Percentiles rank a stretch among this genome's conserved stretches.
Conservation (phyloP, 306 rosid species). For the Sophora flavescens region DNA sequence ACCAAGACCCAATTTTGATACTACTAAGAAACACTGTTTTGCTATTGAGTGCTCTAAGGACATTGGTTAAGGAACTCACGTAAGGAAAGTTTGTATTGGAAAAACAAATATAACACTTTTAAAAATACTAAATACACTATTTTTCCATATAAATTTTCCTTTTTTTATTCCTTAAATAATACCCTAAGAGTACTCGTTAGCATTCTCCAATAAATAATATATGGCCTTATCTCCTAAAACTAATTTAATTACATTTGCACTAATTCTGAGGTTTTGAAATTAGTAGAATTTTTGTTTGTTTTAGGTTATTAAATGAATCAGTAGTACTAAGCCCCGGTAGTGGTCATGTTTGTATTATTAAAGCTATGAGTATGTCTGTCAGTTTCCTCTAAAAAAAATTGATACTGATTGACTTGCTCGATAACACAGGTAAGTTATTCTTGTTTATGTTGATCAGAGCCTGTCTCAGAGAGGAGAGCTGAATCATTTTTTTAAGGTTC, state of each 20-base stretch:
- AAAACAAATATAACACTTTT: too few species aligned
- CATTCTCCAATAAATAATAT: not conserved
- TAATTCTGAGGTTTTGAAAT: constrained; percentile 63
- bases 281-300: constrained; percentile 56
- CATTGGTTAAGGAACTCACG: too few species aligned
- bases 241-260: constrained; percentile 47
- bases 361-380: constrained; percentile 80
- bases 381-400: constrained; percentile 51
- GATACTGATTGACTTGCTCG: constrained; percentile 45
- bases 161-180: too few species aligned
- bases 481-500: constrained; percentile 49
- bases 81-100: too few species aligned
- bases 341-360: constrained; percentile 38
- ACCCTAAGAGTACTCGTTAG: too few species aligned
- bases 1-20: not conserved
- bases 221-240: constrained; percentile 46
- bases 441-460: constrained; percentile 7
- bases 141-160: too few species aligned
- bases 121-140: too few species aligned
- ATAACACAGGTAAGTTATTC: constrained; percentile 34
- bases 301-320: constrained; percentile 43
- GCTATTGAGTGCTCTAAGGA: too few species aligned
- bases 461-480: constrained; percentile 34
- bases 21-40: not conserved
- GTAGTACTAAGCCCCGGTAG: not conserved